Evolutionary conservation across 192 early-diverging fungal genomes (phyloP).

Genomic region (Linnemannia elongata): DNA sequence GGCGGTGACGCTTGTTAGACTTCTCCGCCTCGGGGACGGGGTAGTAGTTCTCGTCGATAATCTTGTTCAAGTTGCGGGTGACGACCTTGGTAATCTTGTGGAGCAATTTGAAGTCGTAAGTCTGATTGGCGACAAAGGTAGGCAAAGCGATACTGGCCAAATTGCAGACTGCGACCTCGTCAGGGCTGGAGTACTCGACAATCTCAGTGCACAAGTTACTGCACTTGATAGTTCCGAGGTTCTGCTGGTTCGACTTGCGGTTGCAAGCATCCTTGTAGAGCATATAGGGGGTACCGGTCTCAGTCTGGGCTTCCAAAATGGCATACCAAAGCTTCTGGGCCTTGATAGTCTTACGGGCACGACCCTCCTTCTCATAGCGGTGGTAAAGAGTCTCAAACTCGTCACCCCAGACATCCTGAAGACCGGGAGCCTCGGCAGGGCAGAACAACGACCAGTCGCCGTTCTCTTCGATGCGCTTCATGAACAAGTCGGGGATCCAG

Average conservation of each 20-base stretch:
- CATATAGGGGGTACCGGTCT: slow-evolving; percentile 98
- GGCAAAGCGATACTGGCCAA: slow-evolving; percentile 95
- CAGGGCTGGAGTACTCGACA: slow-evolving; percentile 95
- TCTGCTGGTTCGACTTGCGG: slow-evolving; percentile 99
- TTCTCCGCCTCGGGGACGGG: slow-evolving; percentile 88
- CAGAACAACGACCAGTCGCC: slow-evolving; percentile 97
- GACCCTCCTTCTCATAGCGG: slow-evolving; percentile 87
- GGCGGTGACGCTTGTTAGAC: slow-evolving; percentile 96
- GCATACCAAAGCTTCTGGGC: slow-evolving; percentile 99
- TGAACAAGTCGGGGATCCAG: slow-evolving; percentile 98
- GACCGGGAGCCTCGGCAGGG: slow-evolving; percentile 92
- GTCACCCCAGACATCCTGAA: slow-evolving; percentile 94
- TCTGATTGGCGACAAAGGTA: slow-evolving; percentile 77
- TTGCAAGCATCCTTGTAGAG: slow-evolving; percentile 99
- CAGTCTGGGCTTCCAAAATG: slow-evolving; percentile 95
- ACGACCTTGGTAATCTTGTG: slow-evolving; percentile 90
- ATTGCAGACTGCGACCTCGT: slow-evolving; percentile 98
- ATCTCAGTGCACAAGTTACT: slow-evolving; percentile 99
- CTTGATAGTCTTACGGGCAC: slow-evolving; percentile 91
- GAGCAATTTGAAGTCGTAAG: slow-evolving; percentile 89
- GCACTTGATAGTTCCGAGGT: slow-evolving; percentile 99
- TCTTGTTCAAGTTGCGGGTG: slow-evolving; percentile 94
- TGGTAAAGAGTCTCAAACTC: slow-evolving; percentile 90
- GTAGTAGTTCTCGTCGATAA: slow-evolving; percentile 98
- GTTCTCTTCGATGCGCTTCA: slow-evolving; percentile 95